phyloP scores from a whole-genome alignment of 1,284 basidiomycete species.

The Irpex rosettiformis region DNA sequence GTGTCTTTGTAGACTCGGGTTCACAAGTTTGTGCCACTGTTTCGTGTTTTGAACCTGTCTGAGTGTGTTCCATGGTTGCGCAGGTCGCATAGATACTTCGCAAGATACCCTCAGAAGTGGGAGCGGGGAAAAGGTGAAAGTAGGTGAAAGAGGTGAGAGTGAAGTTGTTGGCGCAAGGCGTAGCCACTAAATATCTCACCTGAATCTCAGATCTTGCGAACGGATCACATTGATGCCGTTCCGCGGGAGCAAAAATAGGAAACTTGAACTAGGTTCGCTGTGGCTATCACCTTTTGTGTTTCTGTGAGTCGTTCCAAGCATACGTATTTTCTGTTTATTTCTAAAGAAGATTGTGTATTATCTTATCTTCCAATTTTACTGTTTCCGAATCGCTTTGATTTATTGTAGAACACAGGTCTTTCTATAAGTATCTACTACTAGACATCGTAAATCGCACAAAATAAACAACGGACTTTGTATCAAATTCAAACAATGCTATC shows the following conservation, averaged over 20 bases:
- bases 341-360: too few relatives aligned
- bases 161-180: background rate
- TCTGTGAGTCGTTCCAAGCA: background rate
- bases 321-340: too few relatives aligned
- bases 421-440: too few relatives aligned
- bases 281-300: background rate
- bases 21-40: background rate
- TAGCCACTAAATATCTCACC: background rate
- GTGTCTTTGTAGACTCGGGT: conserved; percentile 1
- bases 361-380: too few relatives aligned
- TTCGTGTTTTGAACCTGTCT: background rate
- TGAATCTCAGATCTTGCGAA: background rate
- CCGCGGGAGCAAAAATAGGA: background rate
- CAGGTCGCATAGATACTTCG: conserved; percentile 2
- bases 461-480: too few relatives aligned
- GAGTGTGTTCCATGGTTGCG: background rate
- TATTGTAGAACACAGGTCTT: too few relatives aligned
- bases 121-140: background rate
- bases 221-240: background rate
- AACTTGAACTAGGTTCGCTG: background rate
- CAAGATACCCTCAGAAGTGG: background rate
- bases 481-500: too few relatives aligned
- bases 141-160: background rate
- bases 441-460: too few relatives aligned
- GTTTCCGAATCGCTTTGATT: too few relatives aligned